Base-by-base conservation (phyloP, 805 yeast genomes). In the Kuraishia capsulata region DNA sequence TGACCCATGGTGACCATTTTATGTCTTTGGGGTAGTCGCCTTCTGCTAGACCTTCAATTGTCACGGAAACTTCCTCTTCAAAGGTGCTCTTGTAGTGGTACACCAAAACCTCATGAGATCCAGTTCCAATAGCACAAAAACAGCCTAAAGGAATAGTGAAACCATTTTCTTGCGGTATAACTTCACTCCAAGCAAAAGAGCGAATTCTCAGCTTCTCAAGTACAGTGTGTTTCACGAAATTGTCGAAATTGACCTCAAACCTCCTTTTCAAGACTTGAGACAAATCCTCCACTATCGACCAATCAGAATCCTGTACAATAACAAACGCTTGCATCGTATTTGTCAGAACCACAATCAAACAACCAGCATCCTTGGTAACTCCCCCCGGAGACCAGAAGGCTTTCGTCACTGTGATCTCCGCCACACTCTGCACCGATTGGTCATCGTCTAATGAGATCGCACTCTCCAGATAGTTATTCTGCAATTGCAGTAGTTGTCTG, bases 301-400 rank as follows among this genome's bases (percentile, higher is more conserved):
- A 54, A 28, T 42, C 39, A 32, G 30, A n/a, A 2, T 20, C 4
- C 32, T 42, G 40, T 16, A 35, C 43, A 9, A 49, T 18, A 4
- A 54, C 43, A 28, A 47, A 43, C 18, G 43, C 42, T 30, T 43
- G 47, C 35, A 42, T 40, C 5, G 43, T 46, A 25, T 52, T 47
- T 5, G 51, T 45, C 19, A 51, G 46, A 2, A 47, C 35, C 6
- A 46, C 40, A 13, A 53, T 21, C 2, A 44, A 28, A 13, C 47
- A 42, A 20, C 44, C 42, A 21, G 35, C 37, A 20, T 34, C 39
- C 10, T 20, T n/a, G n/a, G 45, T 37, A 3, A 44, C 42, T 11
- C 52, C 51, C 2, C 44, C 42, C 1, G 53, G 38, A 8, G 54
- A 47, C 55, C 55, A 52, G 5, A 37, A 30, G 2, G 45, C 36